phyloP scores from a whole-genome alignment of 2,329 filamentous ascomycete species.

The Aspergillus thermomutatus region DNA sequence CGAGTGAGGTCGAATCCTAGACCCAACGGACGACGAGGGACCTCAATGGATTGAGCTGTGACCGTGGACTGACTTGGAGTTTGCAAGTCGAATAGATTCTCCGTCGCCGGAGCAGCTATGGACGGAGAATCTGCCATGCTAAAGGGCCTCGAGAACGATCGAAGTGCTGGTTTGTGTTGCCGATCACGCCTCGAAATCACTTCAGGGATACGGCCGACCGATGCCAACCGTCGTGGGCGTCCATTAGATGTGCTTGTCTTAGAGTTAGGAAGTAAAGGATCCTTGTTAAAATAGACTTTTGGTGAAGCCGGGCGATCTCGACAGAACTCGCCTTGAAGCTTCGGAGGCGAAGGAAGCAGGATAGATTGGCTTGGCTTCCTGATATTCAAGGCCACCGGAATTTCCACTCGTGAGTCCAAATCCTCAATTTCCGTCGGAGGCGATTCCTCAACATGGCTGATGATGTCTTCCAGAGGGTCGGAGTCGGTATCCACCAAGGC shows the following conservation, averaged over 20 bases:
- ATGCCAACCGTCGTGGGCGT: slow-evolving; percentile 65
- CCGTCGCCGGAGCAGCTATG: slow-evolving; percentile 26
- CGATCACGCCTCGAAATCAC: slow-evolving; percentile 67
- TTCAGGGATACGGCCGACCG: slow-evolving; percentile 81
- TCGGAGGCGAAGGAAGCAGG: slow-evolving; percentile 43
- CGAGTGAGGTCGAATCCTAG: slow-evolving; percentile 27
- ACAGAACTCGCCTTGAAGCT: slow-evolving; percentile 30
- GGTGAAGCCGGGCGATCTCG: slow-evolving; percentile 31
- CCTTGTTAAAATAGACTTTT: slow-evolving; percentile 35
- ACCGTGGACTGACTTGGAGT: slow-evolving; percentile 20
- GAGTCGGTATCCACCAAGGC: slow-evolving; percentile 51
- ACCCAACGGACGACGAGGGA: slow-evolving; percentile 23
- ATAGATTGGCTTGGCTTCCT: slow-evolving; percentile 36
- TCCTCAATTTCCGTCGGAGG: slow-evolving; percentile 38
- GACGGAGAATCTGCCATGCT: slow-evolving; percentile 47
- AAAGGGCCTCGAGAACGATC: slow-evolving; percentile 85
- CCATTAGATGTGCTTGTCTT: slow-evolving; percentile 24
- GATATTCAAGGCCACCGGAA: slow-evolving; percentile 29
- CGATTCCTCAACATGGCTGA: slow-evolving; percentile 37
- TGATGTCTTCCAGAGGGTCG: slow-evolving; percentile 38
- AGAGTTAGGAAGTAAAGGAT: slow-evolving; percentile 14
- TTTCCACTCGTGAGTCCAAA: slow-evolving; percentile 16
- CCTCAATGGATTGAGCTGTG: slow-evolving; percentile 18
- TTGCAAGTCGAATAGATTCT: slow-evolving; percentile 21
- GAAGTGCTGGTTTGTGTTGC: slow-evolving; percentile 64